phyloP scores from a whole-genome alignment of 306 rosid genomes.

The Lotus japonicus region DNA sequence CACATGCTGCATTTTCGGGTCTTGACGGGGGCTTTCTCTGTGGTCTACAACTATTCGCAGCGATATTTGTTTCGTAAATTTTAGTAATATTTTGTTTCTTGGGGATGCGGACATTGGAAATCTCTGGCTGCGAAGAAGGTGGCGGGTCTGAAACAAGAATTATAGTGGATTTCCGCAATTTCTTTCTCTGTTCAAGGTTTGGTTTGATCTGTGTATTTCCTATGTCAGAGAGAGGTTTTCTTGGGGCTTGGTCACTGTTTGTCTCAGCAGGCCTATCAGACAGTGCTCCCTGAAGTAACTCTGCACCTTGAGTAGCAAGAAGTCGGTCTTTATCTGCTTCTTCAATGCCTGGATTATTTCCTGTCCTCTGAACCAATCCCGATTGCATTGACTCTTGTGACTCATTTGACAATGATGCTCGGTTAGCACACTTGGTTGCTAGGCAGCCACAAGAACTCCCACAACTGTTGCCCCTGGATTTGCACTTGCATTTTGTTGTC shows the following conservation, averaged over 20 bases:
- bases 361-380: slow-evolving; percentile 13
- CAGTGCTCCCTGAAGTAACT: slow-evolving; percentile 66
- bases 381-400: slow-evolving; percentile 8
- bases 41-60: background rate
- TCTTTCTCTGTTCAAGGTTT: slow-evolving; percentile 60
- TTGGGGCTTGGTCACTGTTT: slow-evolving; percentile 32
- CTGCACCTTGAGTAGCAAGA: slow-evolving; percentile 77
- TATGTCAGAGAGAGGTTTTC: slow-evolving; percentile 75
- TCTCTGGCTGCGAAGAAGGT: slow-evolving; percentile 40
- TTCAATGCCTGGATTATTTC: slow-evolving; percentile 18
- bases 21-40: slow-evolving; percentile 12
- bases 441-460: slow-evolving; percentile 60
- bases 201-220: slow-evolving; percentile 74
- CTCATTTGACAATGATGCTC: slow-evolving; percentile 28
- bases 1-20: slow-evolving; percentile 31
- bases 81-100: slow-evolving; percentile 17
- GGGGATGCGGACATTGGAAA: slow-evolving; percentile 12
- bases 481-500: slow-evolving; percentile 67
- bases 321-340: slow-evolving; percentile 32
- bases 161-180: slow-evolving; percentile 55
- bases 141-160: slow-evolving; percentile 51
- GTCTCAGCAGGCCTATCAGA: slow-evolving; percentile 41
- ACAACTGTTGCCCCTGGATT: slow-evolving; percentile 41
- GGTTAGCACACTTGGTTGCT: slow-evolving; percentile 52
- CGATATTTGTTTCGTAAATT: background rate